Base-by-base conservation (phyloP, 805 yeast species). In the Zygosaccharomyces bailii region DNA sequence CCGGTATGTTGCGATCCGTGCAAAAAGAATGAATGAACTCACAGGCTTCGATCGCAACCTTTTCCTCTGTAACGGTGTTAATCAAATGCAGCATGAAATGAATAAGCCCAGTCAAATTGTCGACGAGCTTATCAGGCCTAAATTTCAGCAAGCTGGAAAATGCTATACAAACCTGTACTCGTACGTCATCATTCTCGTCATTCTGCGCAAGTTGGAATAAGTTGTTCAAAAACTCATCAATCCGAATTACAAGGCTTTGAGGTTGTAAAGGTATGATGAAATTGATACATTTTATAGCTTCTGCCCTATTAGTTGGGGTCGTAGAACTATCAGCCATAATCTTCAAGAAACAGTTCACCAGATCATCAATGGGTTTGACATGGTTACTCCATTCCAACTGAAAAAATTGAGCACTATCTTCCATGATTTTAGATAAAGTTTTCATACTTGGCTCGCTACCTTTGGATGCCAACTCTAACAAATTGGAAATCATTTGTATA, bases 1-100 rank as follows among this genome's bases (percentile, higher is more conserved):
- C 74, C 6, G 86, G 81, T 2, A 80, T 68, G 23, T 73, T 74
- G n/a, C 65, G 51, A 27, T 79, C 72, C 2, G 88, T 82, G 0
- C 90, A 78, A 43, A 91, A 72, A 1, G 86, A 80, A 34, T 91
- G 74, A 47, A 93, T 68, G 55, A 93, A 89, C 67, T 93, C 98
- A 63, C 96, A 88, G 2, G 96, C 97, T 61, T 90, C 96, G 44
- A 90, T 70, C 0, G 96, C 84, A 24, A 88, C 95, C 43, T 75
- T 82, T 53, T 85, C 90, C 50, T 82, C 82, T 16, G 65, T 64
- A 16, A 53, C 59, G 42, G 72, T 71, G 9, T 75, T 75, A 68
- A 91, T 79, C 47, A 89, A 77, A 66, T 89, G 96, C 40, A 88
- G 66, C 57, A 90, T 81, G 68, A 85, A 93, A 51, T 80, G 78